Percentiles rank a stretch among this genome's conserved stretches.
Evolutionary conservation across 2,329 filamentous ascomycete genomes (phyloP).

Genomic region (Fusarium keratoplasticum): DNA sequence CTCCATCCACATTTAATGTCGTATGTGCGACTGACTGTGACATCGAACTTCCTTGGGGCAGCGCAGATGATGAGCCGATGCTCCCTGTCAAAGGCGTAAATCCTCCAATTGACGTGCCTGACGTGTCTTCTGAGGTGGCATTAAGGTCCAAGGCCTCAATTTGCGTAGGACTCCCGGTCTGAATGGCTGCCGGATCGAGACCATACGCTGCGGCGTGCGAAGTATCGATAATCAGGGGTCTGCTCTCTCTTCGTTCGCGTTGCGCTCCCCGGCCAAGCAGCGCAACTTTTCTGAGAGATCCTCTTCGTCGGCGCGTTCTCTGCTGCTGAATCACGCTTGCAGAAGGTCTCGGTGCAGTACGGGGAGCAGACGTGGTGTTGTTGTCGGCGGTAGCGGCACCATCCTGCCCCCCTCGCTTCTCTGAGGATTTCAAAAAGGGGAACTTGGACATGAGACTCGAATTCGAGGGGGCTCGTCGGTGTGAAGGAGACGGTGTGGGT

Average conservation of each 20-base stretch:
- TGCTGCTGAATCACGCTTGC: conserved; percentile 54
- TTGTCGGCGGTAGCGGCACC: conserved; percentile 54
- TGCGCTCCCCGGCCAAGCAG: conserved; percentile 80
- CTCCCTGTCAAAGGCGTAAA: conserved; percentile 52
- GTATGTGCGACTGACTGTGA: conserved; percentile 28
- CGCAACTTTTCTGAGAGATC: conserved; percentile 88
- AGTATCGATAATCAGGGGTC: conserved; percentile 57
- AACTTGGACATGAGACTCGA: conserved; percentile 76
- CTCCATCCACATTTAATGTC: conserved; percentile 29
- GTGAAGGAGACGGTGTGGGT: conserved; percentile 32
- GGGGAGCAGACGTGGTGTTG: conserved; percentile 51
- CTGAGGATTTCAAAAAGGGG: conserved; percentile 70
- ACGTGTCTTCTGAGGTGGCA: conserved; percentile 57
- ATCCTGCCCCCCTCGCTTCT: conserved; percentile 47
- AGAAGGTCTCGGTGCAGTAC: conserved; percentile 42
- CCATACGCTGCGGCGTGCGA: conserved; percentile 44
- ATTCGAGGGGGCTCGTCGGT: conserved; percentile 64
- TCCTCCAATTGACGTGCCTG: conserved; percentile 60
- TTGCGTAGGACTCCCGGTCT: conserved; percentile 38
- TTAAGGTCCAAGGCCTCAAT: conserved; percentile 58
- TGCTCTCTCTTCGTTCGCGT: conserved; percentile 67
- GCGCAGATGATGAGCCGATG: conserved; percentile 22
- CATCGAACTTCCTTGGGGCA: conserved; percentile 18
- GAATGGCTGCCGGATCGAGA: conserved; percentile 27
- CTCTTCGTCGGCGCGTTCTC: conserved; percentile 76